These are phyloP conservation scores for Pichia membranifaciens DNA, from an alignment of 805 yeast genomes.

Conservation along the genomic window DNA sequence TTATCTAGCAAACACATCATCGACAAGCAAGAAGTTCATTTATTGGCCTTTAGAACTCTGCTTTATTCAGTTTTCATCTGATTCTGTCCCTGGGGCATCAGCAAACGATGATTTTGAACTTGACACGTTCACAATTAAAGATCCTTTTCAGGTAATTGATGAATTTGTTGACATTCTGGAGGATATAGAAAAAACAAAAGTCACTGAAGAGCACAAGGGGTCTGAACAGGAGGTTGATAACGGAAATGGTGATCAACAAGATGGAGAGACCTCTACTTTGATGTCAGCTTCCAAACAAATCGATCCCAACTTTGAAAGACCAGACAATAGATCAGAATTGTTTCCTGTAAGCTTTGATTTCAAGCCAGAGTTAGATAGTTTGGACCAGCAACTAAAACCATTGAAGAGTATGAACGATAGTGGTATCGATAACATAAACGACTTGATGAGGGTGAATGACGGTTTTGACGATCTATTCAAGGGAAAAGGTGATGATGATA, in stretches of 20 bases:
- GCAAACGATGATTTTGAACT: not conserved
- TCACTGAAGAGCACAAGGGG: constrained; percentile 2
- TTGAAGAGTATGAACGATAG: not conserved
- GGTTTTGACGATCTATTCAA: constrained; percentile 7
- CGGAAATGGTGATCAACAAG: too few species aligned
- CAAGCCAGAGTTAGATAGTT: constrained; percentile 6
- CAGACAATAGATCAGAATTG: constrained; percentile 5
- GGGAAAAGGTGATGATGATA: constrained; percentile 1
- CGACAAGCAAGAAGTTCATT: constrained; percentile 44
- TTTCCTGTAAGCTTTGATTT: constrained; percentile 11
- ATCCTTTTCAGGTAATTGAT: constrained; percentile 26
- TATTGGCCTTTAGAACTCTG: constrained; percentile 72
- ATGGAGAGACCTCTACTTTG: too few species aligned
- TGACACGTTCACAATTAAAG: constrained; percentile 15
- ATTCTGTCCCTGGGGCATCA: constrained; percentile 13
- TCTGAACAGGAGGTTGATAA: not conserved
- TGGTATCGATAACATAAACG: not conserved
- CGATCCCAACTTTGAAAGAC: not conserved
- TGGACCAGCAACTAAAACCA: constrained; percentile 7
- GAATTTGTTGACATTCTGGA: constrained; percentile 24
- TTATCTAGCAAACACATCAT: constrained; percentile 35
- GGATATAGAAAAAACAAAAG: constrained; percentile 13
- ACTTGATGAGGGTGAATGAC: constrained; percentile 3
- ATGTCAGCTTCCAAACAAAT: too few species aligned
- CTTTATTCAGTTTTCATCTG: constrained; percentile 44